Percentiles rank a stretch among this genome's conserved stretches.
Conservation (phyloP, 163 green algal species). For the Trebouxia gelatinosa region DNA sequence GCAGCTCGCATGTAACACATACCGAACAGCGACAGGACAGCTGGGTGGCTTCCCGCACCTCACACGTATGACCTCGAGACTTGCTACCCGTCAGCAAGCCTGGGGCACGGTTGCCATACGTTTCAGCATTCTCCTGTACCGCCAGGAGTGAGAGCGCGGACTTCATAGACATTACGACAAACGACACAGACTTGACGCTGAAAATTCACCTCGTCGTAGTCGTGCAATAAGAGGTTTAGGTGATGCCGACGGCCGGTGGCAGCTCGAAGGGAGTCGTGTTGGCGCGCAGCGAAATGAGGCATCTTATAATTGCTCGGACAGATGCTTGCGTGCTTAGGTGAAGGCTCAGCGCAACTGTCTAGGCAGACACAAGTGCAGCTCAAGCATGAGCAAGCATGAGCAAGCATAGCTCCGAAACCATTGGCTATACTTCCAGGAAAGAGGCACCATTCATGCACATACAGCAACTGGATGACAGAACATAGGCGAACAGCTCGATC, state of each 20-base stretch:
- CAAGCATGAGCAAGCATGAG: too few species aligned
- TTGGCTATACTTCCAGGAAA: too few species aligned
- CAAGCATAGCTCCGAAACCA: too few species aligned
- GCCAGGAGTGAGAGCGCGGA: background rate
- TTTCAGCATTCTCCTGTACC: conserved; percentile 8
- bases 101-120: background rate
- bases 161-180: background rate
- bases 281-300: conserved; percentile 1
- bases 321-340: too few species aligned
- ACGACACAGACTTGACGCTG: background rate
- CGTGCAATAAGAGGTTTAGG: conserved; percentile 20
- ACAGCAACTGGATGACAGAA: too few species aligned
- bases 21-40: background rate
- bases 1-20: background rate
- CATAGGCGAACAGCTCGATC: too few species aligned
- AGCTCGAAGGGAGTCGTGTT: conserved; percentile 16
- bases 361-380: too few species aligned
- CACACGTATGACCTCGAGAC: background rate
- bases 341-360: too few species aligned
- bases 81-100: background rate
- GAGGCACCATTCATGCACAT: too few species aligned
- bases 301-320: too few species aligned
- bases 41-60: background rate
- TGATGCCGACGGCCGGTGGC: conserved; percentile 18
- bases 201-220: conserved; percentile 6